A percentile compares a stretch with the other conserved stretches of the same genome.
Conservation (phyloP, 345 rosid genomes). For the Populus pruinosa region DNA sequence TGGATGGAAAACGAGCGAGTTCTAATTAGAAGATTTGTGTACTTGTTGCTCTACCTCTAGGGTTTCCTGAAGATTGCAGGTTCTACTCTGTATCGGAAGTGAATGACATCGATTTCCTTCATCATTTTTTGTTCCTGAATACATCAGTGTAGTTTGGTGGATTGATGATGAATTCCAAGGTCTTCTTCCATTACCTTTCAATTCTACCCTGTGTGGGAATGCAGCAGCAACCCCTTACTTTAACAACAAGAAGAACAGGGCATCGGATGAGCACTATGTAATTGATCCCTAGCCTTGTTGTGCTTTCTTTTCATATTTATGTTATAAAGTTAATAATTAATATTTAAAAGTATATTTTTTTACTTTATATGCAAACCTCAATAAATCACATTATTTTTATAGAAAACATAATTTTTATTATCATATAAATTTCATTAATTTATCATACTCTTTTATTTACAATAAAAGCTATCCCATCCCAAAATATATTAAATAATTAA, state of each 20-base stretch:
- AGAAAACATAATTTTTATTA: too few relatives aligned
- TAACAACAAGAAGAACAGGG: constrained; percentile 89
- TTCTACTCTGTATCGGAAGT: constrained; percentile 90
- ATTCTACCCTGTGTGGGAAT: constrained; percentile 83
- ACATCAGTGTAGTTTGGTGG: constrained; percentile 71
- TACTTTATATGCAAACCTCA: too few relatives aligned
- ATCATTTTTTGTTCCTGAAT: constrained; percentile 80
- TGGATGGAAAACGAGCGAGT: not conserved
- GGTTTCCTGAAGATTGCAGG: constrained; percentile 37
- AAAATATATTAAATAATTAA: too few relatives aligned
- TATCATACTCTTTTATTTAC: too few relatives aligned
- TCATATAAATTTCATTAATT: too few relatives aligned
- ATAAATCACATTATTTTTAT: too few relatives aligned
- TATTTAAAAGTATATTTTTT: too few relatives aligned
- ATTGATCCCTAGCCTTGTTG: constrained; percentile 5
- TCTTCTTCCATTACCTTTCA: constrained; percentile 89
- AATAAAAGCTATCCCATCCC: too few relatives aligned
- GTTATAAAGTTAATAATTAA: too few relatives aligned
- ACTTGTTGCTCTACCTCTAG: not conserved
- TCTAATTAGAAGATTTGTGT: not conserved
- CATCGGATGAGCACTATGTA: constrained; percentile 83
- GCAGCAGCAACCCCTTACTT: constrained; percentile 83
- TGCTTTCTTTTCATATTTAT: not conserved
- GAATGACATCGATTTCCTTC: constrained; percentile 99
- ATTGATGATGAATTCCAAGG: constrained; percentile 94